These are phyloP conservation scores for Colletotrichum euphorbiae DNA, from an alignment of 2,329 filamentous ascomycete genomes.

Conservation along the genomic window DNA sequence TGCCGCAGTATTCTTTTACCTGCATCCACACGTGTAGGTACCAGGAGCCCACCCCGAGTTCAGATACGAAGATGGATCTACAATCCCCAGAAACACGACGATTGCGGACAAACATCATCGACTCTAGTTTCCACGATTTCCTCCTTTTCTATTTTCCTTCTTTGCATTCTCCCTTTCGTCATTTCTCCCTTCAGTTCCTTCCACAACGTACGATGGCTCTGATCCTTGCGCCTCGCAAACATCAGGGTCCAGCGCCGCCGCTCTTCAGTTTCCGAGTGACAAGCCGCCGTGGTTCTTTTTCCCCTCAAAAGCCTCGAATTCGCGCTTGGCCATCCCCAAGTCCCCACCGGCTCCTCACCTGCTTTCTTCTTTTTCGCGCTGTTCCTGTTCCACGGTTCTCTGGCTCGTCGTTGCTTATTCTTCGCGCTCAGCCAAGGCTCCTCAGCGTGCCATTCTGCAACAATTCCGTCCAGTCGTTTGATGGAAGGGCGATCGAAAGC, in stretches of 20 bases:
- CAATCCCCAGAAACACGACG: slow-evolving; percentile 14
- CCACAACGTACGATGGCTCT: not conserved
- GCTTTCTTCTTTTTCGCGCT: slow-evolving; percentile 27
- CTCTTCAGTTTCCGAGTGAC: slow-evolving; percentile 13
- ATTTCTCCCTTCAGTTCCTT: not conserved
- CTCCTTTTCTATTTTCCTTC: not conserved
- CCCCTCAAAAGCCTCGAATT: not conserved
- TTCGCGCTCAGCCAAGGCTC: slow-evolving; percentile 1
- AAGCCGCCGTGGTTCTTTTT: slow-evolving; percentile 32
- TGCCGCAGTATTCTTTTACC: not conserved
- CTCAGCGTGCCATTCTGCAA: slow-evolving; percentile 39
- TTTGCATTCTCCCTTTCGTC: not conserved
- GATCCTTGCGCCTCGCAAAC: not conserved
- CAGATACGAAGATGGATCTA: slow-evolving; percentile 3
- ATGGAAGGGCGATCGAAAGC: slow-evolving; percentile 13
- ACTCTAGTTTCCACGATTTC: not conserved
- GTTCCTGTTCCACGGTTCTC: slow-evolving; percentile 11
- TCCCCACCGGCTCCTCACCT: slow-evolving; percentile 16
- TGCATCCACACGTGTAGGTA: not conserved
- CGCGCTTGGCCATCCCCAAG: slow-evolving; percentile 20
- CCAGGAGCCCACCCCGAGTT: not conserved
- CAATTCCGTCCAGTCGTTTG: slow-evolving; percentile 21
- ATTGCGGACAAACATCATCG: slow-evolving; percentile 14
- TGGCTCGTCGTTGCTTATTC: slow-evolving; percentile 22
- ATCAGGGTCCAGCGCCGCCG: not conserved